These are phyloP conservation scores for Polytrichum formosum DNA, from an alignment of 225 moss, liverwort and hornwort species.

Conservation along the genomic window DNA sequence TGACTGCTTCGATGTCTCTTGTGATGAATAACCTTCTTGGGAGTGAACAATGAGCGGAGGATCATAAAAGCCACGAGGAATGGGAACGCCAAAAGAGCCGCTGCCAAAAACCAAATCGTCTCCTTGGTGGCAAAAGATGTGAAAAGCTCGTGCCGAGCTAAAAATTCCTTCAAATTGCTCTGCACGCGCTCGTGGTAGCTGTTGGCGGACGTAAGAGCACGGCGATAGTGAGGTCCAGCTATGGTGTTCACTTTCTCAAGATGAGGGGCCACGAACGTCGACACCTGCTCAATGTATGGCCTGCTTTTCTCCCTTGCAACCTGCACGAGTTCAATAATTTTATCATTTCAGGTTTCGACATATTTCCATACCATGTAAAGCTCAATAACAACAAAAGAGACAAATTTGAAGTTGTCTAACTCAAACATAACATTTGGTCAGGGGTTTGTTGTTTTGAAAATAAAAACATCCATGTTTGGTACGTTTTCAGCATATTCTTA, in stretches of 20 bases:
- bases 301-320: slow-evolving; percentile 25
- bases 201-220: slow-evolving; percentile 22
- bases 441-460: too few species aligned
- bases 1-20: slow-evolving; percentile 50
- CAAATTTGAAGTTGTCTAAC: too few species aligned
- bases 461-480: too few species aligned
- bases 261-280: slow-evolving; percentile 35
- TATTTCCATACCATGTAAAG: too few species aligned
- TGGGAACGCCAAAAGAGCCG: slow-evolving; percentile 45
- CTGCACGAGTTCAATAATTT: slow-evolving; percentile 11
- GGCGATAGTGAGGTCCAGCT: slow-evolving; percentile 45
- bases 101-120: slow-evolving; percentile 34
- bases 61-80: slow-evolving; percentile 27
- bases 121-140: slow-evolving; percentile 18
- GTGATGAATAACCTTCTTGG: slow-evolving; percentile 21
- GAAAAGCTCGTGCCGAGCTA: slow-evolving; percentile 15
- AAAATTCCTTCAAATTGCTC: slow-evolving; percentile 12
- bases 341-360: too few species aligned
- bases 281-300: slow-evolving; percentile 34
- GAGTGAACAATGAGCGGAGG: slow-evolving; percentile 19
- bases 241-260: slow-evolving; percentile 45
- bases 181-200: slow-evolving; percentile 39
- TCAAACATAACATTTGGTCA: too few species aligned
- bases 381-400: too few species aligned
- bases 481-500: too few species aligned